Evolutionary conservation across 495 filamentous ascomycete genomes (phyloP).

Genomic region (Pyrenula massariospora): DNA sequence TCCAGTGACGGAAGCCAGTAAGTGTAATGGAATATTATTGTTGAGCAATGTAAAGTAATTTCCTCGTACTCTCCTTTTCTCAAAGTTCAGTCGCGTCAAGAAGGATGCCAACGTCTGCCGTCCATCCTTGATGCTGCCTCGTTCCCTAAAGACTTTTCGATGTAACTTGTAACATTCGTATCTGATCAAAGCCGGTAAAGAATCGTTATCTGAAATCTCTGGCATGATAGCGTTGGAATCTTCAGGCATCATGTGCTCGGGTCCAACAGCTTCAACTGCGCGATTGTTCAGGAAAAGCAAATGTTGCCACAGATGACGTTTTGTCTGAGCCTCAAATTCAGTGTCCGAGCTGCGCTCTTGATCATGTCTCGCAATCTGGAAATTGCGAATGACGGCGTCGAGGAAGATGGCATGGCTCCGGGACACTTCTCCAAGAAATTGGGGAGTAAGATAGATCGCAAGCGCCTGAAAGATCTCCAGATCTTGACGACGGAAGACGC

Average conservation of each 20-base stretch:
- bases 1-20: slow-evolving; percentile 44
- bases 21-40: slow-evolving; percentile 43
- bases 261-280: slow-evolving; percentile 65
- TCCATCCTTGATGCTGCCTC: slow-evolving; percentile 43
- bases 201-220: slow-evolving; percentile 52
- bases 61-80: slow-evolving; percentile 41
- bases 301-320: slow-evolving; percentile 66
- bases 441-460: slow-evolving; percentile 61
- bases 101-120: slow-evolving; percentile 29
- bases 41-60: slow-evolving; percentile 49
- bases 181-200: slow-evolving; percentile 43
- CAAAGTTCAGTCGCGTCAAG: slow-evolving; percentile 48
- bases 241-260: slow-evolving; percentile 48
- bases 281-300: slow-evolving; percentile 65
- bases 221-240: slow-evolving; percentile 60
- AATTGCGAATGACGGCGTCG: slow-evolving; percentile 56
- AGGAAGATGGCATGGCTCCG: slow-evolving; percentile 59
- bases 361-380: slow-evolving; percentile 64
- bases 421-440: slow-evolving; percentile 58
- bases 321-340: slow-evolving; percentile 58
- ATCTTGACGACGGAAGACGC: slow-evolving; percentile 56
- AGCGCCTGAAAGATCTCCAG: slow-evolving; percentile 64
- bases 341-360: slow-evolving; percentile 44
- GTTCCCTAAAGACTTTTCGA: slow-evolving; percentile 50
- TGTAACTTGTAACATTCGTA: slow-evolving; percentile 66